A percentile compares a stretch with the other conserved stretches of the same genome.
phyloP scores from a whole-genome alignment of 78 protist species.

The Dictyostelium capitatum region DNA sequence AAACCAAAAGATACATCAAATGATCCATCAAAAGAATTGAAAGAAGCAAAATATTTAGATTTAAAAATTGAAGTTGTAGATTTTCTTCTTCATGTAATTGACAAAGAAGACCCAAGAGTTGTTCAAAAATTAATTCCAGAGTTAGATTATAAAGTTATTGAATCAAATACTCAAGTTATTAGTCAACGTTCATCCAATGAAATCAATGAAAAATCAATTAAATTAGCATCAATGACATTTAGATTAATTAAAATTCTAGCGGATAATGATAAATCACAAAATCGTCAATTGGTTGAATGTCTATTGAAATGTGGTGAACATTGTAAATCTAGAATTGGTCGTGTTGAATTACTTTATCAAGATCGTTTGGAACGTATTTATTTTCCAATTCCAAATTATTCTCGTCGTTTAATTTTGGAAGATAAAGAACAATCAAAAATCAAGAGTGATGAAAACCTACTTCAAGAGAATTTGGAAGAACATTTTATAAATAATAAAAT shows the following conservation, averaged over 20 bases:
- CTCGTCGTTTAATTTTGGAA: conserved; percentile 39
- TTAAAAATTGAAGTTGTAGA: conserved; percentile 74
- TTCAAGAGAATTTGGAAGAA: conserved; percentile 77
- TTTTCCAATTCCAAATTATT: conserved; percentile 76
- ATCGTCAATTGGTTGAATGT: conserved; percentile 48
- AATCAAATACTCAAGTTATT: conserved; percentile 54
- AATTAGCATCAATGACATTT: conserved; percentile 74
- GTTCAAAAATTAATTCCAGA: conserved; percentile 56
- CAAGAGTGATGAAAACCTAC: conserved; percentile 59
- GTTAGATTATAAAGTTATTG: conserved; percentile 62
- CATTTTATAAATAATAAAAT: conserved; percentile 40
- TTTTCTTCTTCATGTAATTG: conserved; percentile 65
- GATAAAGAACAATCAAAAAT: conserved; percentile 69
- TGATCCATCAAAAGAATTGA: neutral
- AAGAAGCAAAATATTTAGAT: conserved; percentile 47
- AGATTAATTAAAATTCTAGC: conserved; percentile 74
- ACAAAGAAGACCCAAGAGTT: conserved; percentile 62
- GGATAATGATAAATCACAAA: conserved; percentile 71
- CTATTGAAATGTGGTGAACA: conserved; percentile 78
- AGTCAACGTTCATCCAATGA: neutral
- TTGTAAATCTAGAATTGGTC: conserved; percentile 77
- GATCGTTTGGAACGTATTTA: conserved; percentile 69
- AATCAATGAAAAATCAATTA: conserved; percentile 63
- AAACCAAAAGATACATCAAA: conserved; percentile 15
- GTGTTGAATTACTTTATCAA: conserved; percentile 74